Conservation (phyloP, 805 yeast genomes). For the Wickerhamiella kurtzmanii region DNA sequence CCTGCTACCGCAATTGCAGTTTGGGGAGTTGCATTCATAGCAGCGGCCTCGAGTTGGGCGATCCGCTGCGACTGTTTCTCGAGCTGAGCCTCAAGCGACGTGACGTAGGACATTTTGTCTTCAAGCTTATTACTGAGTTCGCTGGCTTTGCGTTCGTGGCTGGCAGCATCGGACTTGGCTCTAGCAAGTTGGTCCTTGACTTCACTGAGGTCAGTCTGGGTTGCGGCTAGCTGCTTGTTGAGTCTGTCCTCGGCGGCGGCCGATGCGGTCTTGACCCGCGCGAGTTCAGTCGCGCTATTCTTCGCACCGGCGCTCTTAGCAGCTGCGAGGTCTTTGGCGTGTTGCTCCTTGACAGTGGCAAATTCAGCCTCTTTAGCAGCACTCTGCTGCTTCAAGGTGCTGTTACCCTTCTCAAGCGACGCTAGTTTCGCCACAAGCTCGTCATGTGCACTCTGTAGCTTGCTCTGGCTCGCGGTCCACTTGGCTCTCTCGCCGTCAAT, state of each 20-base stretch:
- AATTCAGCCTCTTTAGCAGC: not conserved
- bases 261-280: not conserved
- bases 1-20: not conserved
- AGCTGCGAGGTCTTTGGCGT: conserved; percentile 5
- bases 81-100: conserved; percentile 11
- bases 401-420: conserved; percentile 15
- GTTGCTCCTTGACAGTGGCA: not conserved
- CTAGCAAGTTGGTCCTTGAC: conserved; percentile 7
- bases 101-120: conserved; percentile 2
- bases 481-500: conserved; percentile 3
- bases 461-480: not conserved
- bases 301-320: conserved; percentile 13
- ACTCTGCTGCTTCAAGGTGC: no score
- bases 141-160: not conserved
- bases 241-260: no score
- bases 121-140: not conserved
- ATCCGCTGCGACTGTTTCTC: conserved; percentile 1
- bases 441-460: conserved; percentile 1
- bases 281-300: not conserved
- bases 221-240: conserved; percentile 8
- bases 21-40: not conserved
- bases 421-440: not conserved
- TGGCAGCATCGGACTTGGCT: conserved; percentile 6
- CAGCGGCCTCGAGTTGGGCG: not conserved
- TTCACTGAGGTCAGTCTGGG: conserved; percentile 9